Base-by-base conservation (phyloP, 2,329 filamentous ascomycete species). In the Ceratocystis variospora region DNA sequence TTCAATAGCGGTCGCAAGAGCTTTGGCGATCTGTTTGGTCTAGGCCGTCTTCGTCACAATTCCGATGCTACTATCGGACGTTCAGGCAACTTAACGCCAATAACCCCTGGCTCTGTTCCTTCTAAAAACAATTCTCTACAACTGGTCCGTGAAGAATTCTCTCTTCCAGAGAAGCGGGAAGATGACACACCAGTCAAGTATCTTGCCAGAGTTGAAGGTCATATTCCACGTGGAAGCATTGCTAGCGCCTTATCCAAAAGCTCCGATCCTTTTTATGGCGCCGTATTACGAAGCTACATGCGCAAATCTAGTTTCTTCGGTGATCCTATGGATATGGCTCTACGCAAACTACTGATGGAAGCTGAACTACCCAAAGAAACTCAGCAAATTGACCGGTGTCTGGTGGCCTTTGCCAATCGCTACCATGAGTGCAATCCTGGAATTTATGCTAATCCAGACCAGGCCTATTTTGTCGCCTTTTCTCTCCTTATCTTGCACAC, bases 361-460 rank as follows among this genome's bases (percentile, higher is more conserved):
- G 91, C 94, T 2, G 93, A 97, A 74, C 77, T 99, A 41, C 94
- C 94, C 3, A 96, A 95, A 71, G 94, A 99, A 77, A 97, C 94
- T 0, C 94, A 99, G 75, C 94, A 99, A 72, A 97, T 99, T 69
- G 94, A 99, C 75, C 84, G 94, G 64, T 94, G 94, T 66, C 78
- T 99, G 45, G 90, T 96, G 74, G 88, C 91, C 1, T 97, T 99
- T 76, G 90, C 94, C 0, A 94, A 99, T 73, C 85, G 94, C 67
- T 99, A 99, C 74, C 90, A 97, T 73, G 94, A 99, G 75, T 99
- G 94, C 77, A 99, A 99, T 71, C 94, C 94, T 1, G 93, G 94
- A 48, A 95, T 99, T 68, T 99, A 96, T 76, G 83, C 88, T 28
- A 87, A 87, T 44, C 85, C 91, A 71, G 94, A 97, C 72, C 90